Evolutionary conservation across 306 rosid genomes (phyloP).

Genomic region (Malus sieversii): DNA sequence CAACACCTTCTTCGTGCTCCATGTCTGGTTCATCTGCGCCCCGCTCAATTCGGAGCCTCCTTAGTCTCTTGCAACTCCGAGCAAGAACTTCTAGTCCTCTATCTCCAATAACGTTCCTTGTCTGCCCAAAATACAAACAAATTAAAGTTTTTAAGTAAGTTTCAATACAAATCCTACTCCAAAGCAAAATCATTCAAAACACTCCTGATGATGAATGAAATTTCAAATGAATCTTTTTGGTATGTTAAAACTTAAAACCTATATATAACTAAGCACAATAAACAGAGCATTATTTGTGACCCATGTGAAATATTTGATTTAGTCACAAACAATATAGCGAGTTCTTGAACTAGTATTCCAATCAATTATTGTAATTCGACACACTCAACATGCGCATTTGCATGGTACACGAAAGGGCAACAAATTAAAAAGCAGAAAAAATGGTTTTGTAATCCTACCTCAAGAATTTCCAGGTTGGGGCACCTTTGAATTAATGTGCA

Average conservation of each 20-base stretch:
- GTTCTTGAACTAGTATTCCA: neutral
- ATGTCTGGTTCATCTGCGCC: conserved; percentile 88
- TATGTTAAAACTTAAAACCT: neutral
- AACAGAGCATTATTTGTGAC: neutral
- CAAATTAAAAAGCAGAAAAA: neutral
- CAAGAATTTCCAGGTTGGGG: conserved; percentile 83
- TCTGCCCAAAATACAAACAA: conserved; percentile 41
- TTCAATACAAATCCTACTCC: conserved; percentile 4
- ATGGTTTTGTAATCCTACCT: conserved; percentile 37
- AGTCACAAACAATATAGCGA: neutral
- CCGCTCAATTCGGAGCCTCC: conserved; percentile 80
- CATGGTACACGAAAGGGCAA: neutral
- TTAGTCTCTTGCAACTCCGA: conserved; percentile 61
- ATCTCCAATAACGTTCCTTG: conserved; percentile 94
- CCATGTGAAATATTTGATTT: neutral
- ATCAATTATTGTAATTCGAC: neutral
- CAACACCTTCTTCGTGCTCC: conserved; percentile 88
- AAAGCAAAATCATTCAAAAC: conserved; percentile 1
- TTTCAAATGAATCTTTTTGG: neutral
- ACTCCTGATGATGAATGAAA: neutral
- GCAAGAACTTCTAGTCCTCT: conserved; percentile 91
- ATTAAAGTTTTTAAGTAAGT: conserved; percentile 3
- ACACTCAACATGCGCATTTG: neutral
- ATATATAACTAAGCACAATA: neutral
- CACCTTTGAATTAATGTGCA: conserved; percentile 74